Percentiles rank a stretch among this genome's conserved stretches.
These are phyloP conservation scores for Sideroxylon spinosum DNA, from an alignment of 179 eudicot species.

Conservation along the genomic window DNA sequence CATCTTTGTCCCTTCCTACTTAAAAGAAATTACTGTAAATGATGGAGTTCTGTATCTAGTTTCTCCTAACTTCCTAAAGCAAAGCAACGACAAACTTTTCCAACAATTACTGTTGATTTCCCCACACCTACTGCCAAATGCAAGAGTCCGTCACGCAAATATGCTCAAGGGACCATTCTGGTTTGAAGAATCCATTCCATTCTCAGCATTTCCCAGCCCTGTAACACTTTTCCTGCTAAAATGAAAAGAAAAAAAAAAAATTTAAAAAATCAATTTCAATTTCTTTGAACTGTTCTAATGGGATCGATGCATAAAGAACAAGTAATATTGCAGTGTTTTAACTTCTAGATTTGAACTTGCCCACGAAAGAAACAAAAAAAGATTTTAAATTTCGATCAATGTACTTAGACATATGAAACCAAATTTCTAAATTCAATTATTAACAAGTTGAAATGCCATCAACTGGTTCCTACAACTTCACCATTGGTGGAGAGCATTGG, in stretches of 20 bases:
- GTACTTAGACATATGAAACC: neutral
- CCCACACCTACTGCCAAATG: neutral
- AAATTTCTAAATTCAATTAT: neutral
- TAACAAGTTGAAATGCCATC: neutral
- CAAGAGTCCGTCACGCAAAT: constrained; percentile 25
- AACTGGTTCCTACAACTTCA: neutral
- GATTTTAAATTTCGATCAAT: neutral
- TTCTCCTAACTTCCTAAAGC: neutral
- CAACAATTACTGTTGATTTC: neutral
- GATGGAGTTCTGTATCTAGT: neutral
- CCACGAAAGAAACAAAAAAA: too few species aligned
- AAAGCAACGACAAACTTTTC: neutral
- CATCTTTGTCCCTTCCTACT: neutral
- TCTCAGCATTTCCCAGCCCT: constrained; percentile 30
- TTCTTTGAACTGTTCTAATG: neutral
- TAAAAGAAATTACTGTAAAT: neutral
- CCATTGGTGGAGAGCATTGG: neutral
- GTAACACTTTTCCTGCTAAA: constrained; percentile 34
- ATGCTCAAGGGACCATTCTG: constrained; percentile 39
- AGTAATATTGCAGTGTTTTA: neutral
- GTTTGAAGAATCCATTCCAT: constrained; percentile 39
- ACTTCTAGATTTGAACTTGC: constrained; percentile 1
- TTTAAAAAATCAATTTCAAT: neutral
- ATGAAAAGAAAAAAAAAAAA: neutral
- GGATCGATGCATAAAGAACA: neutral